Evolutionary conservation across 148 eudicot species (phyloP).

Genomic region (Talinum fruticosum): DNA sequence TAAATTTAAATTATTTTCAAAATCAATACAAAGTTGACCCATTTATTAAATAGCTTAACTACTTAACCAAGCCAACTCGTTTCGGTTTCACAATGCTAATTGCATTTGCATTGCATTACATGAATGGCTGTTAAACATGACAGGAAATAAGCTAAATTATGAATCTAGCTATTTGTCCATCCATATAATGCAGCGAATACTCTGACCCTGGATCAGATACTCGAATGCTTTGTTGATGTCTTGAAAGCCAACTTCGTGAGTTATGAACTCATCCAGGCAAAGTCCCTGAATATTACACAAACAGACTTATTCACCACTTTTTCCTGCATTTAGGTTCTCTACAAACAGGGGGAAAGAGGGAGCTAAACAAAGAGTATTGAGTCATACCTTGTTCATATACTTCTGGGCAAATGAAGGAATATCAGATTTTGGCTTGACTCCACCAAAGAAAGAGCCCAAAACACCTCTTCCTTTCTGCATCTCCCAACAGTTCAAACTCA

Average conservation of each 20-base stretch:
- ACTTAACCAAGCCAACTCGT: too few relatives aligned
- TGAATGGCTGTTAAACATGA: too few relatives aligned
- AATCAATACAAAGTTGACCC: too few relatives aligned
- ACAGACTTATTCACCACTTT: neutral
- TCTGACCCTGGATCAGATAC: conserved; percentile 44
- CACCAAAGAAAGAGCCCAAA: conserved; percentile 49
- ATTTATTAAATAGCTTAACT: too few relatives aligned
- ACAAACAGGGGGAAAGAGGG: neutral
- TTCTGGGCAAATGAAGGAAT: conserved; percentile 48
- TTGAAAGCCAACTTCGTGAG: conserved; percentile 54
- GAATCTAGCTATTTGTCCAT: conserved; percentile 31
- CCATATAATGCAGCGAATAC: conserved; percentile 80
- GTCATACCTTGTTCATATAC: conserved; percentile 43
- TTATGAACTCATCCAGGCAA: conserved; percentile 50
- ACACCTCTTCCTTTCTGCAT: conserved; percentile 44
- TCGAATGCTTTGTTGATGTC: conserved; percentile 73
- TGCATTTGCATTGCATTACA: too few relatives aligned
- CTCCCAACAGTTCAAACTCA: conserved; percentile 31
- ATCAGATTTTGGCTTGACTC: conserved; percentile 60
- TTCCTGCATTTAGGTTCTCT: neutral
- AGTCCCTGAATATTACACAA: conserved; percentile 44
- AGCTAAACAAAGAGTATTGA: neutral
- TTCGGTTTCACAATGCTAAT: too few relatives aligned
- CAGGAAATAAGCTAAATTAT: neutral
- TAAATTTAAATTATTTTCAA: too few relatives aligned